Evolutionary conservation across 164 flowering plant species (phyloP), one percentile per base, ranked within the genome.

Genomic region (Akebia trifoliata): DNA sequence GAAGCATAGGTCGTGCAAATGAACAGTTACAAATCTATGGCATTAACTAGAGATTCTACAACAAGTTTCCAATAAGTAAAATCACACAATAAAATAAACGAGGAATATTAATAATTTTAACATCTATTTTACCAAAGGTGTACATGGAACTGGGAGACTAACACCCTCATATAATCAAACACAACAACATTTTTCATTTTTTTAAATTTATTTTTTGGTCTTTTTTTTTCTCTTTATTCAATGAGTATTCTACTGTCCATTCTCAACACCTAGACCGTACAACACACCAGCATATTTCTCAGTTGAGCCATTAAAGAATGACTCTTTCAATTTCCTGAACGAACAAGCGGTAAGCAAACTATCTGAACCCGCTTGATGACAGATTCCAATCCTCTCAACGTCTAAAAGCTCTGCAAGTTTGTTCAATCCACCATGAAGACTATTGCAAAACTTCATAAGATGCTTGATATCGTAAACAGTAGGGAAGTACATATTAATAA

Each of bases 351-450:
- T 83, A 20, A 82, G 78, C 76, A 82, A 68, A 65, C 87, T 82
- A 60, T 82, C 87, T 0, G 87, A 80, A 42, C 87, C 87, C 3
- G 87, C 87, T 62, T 74, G 83, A 45, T 80, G 85, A 53, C 80
- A 74, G 21, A 70, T 53, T 11, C 88, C 88, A 31, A 83, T 32
- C 39, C 88, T 61, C 63, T 83, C 80, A 44, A 83, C 88, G 0
- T 75, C 79, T 60, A 83, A 66, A 44, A 80, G 61, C 65, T 76
- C 81, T 1, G 85, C 85, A 38, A 82, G 77, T 72, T 76, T 82
- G 74, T 78, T 78, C 64, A 82, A 61, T 32, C 87, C 87, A 18
- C 87, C 87, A 49, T 82, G 83, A 30, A 82, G 80, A 56, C 79
- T 71, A 30, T 75, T 74, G 59, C 79, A 76, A 59, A 72, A 83